Evolutionary conservation across 2,329 filamentous ascomycete genomes (phyloP).

Genomic region (Aspergillus floridensis): DNA sequence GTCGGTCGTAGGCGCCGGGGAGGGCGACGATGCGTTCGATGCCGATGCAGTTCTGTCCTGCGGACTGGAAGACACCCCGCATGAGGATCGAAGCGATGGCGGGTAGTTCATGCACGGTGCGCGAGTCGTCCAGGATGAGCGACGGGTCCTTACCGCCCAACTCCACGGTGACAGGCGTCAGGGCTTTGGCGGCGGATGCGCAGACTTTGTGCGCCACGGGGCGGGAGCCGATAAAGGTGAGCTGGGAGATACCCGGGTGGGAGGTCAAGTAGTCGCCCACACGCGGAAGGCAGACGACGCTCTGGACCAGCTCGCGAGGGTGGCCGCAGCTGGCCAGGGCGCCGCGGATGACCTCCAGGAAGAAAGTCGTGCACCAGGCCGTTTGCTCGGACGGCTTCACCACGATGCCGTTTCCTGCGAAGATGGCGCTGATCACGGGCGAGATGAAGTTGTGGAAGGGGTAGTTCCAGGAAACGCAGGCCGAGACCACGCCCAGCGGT

Average conservation of each 20-base stretch:
- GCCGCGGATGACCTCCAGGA: conserved; percentile 71
- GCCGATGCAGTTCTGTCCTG: conserved; percentile 96
- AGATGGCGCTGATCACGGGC: conserved; percentile 84
- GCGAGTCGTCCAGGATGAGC: conserved; percentile 75
- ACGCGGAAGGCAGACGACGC: conserved; percentile 81
- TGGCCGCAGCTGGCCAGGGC: conserved; percentile 82
- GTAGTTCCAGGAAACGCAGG: conserved; percentile 96
- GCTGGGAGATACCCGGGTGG: conserved; percentile 77
- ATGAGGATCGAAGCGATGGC: conserved; percentile 80
- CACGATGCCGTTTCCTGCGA: conserved; percentile 85
- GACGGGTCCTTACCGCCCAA: conserved; percentile 94
- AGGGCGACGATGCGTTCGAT: conserved; percentile 88
- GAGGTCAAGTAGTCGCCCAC: conserved; percentile 79
- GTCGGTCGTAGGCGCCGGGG: conserved; percentile 69
- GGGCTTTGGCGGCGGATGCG: conserved; percentile 74
- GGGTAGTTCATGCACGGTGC: conserved; percentile 58
- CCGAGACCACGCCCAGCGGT: conserved; percentile 86
- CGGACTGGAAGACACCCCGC: conserved; percentile 89
- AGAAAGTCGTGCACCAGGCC: conserved; percentile 86
- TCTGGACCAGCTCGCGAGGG: conserved; percentile 77
- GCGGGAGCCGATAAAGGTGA: conserved; percentile 94
- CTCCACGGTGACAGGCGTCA: conserved; percentile 89
- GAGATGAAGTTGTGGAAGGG: conserved; percentile 93
- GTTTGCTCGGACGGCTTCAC: conserved; percentile 96
- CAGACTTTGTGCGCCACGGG: conserved; percentile 86